phyloP scores from a whole-genome alignment of 2,329 filamentous ascomycete species.

The Aspergillus oerlinghausenensis region DNA sequence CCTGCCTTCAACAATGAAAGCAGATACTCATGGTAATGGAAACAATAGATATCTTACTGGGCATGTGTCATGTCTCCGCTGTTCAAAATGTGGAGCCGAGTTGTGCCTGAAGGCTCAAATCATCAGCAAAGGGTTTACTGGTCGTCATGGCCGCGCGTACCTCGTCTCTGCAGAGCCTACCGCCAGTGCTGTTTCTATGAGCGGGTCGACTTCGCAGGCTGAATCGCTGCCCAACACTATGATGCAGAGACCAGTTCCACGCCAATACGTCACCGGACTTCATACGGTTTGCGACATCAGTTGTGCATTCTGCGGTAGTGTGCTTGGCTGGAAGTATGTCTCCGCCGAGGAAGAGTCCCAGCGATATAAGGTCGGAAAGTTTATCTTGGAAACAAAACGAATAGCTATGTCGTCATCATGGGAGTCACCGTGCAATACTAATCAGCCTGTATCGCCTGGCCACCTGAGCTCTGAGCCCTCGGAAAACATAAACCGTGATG shows the following conservation, averaged over 20 bases:
- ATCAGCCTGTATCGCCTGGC: conserved; percentile 1
- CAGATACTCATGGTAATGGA: background rate
- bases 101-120: conserved; percentile 57
- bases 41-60: conserved; percentile 39
- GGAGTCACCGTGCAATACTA: conserved; percentile 38
- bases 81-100: conserved; percentile 55
- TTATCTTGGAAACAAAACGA: conserved; percentile 58
- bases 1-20: conserved; percentile 3
- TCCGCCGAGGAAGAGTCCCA: conserved; percentile 58
- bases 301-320: conserved; percentile 52
- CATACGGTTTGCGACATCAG: conserved; percentile 60
- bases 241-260: conserved; percentile 52
- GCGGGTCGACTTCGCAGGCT: conserved; percentile 22
- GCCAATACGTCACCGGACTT: conserved; percentile 59
- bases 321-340: conserved; percentile 63
- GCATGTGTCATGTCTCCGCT: conserved; percentile 54
- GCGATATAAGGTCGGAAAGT: conserved; percentile 63
- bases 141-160: conserved; percentile 60
- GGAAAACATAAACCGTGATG: conserved; percentile 6
- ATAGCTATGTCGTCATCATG: conserved; percentile 49
- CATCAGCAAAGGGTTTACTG: conserved; percentile 62
- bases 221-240: conserved; percentile 55
- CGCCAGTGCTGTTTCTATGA: conserved; percentile 26
- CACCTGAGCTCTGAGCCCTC: background rate
- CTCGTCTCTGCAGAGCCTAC: conserved; percentile 49